Evolutionary conservation across 768 basidiomycete genomes (phyloP), one percentile per base, ranked within the genome.

Genomic region (Phanerochaete carnosa): DNA sequence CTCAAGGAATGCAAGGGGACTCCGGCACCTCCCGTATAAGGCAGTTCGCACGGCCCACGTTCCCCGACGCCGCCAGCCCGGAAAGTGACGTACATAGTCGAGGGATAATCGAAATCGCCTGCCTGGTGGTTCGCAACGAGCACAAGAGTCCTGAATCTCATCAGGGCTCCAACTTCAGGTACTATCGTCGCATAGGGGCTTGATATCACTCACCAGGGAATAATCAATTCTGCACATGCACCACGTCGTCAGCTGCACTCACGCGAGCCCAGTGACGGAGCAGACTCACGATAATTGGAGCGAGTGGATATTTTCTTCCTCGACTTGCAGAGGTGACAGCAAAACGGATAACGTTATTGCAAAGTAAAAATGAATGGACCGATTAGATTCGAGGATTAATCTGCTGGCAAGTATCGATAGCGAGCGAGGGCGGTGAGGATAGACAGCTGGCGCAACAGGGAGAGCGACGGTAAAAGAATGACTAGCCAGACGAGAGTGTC

Each of bases 1-100:
- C n/a, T n/a, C n/a, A n/a, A n/a, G n/a, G n/a, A n/a, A n/a, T n/a
- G n/a, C n/a, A n/a, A n/a, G n/a, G n/a, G n/a, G n/a, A 26, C 57
- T 16, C 57, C 29, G 45, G 11, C 37, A 22, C 39, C 29, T 57
- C 26, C 56, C 57, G 22, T 43, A 39, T 39, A 45, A 9, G 49
- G 61, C 39, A 58, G 43, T 45, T 65, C 66, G 55, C 68, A 66
- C 68, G 65, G 45, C 55, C 63, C 68, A 66, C 68, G 68, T 69
- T 69, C 59, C 62, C 55, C 68, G 62, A 46, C 64, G 39, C 65
- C 66, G 64, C 59, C 65, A 51, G 45, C 28, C 58, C 33, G 61
- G 64, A 65, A 15, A 6, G 22, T 29, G 28, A 49, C 25, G 47
- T 29, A 49, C 37, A 39, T 9, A 39, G 9, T 35, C 33, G 33